Evolutionary conservation across 129 eudicot species (phyloP).

Genomic region (Flaveria brownii): DNA sequence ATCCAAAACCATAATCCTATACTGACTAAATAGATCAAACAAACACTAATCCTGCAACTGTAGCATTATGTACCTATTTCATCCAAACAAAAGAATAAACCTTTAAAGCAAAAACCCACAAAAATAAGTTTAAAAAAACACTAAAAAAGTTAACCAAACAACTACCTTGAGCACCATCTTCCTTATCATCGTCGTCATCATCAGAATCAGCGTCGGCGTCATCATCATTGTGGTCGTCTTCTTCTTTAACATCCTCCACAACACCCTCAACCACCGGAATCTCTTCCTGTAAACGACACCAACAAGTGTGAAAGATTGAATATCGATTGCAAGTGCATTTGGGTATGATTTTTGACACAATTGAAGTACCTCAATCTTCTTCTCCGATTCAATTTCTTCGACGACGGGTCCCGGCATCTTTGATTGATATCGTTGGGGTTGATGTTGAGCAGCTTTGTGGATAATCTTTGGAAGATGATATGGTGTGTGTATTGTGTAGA

Average conservation of each 20-base stretch:
- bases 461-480: constrained; percentile 20
- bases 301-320: neutral
- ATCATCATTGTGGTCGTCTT: constrained; percentile 76
- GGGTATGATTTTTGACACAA: neutral
- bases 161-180: constrained; percentile 39
- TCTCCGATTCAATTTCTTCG: constrained; percentile 52
- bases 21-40: neutral
- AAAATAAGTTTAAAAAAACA: neutral
- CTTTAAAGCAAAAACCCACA: no score
- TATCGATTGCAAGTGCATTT: neutral
- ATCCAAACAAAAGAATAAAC: neutral
- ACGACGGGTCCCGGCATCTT: constrained; percentile 78
- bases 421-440: neutral
- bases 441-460: constrained; percentile 19
- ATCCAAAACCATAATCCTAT: neutral
- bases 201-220: constrained; percentile 48
- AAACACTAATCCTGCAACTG: no score
- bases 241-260: constrained; percentile 88
- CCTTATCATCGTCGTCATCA: constrained; percentile 50
- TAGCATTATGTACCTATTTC: no score
- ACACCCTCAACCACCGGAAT: constrained; percentile 71
- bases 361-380: constrained; percentile 39
- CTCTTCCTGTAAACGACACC: constrained; percentile 37
- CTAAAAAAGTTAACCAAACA: neutral
- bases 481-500: neutral